phyloP scores from a whole-genome alignment of 2,329 filamentous ascomycete species.

The Helotiales sp. region DNA sequence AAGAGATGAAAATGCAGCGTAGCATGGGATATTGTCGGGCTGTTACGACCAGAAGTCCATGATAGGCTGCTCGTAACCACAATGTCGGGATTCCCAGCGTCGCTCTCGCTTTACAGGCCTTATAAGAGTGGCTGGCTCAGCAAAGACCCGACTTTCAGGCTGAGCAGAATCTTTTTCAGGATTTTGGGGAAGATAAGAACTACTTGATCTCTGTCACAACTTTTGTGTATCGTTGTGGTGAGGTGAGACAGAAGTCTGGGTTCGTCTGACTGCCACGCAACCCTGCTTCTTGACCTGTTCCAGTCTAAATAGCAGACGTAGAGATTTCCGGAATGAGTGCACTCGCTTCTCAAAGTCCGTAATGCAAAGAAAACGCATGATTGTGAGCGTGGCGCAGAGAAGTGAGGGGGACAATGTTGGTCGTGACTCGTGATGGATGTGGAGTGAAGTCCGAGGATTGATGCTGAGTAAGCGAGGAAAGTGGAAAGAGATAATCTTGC shows the following conservation, averaged over 20 bases:
- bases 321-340: background rate
- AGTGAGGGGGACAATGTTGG: too few relatives aligned
- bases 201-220: background rate
- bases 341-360: background rate
- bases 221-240: background rate
- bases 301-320: background rate
- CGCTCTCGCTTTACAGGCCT: background rate
- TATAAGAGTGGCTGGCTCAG: background rate
- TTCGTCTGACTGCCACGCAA: background rate
- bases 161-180: background rate
- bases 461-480: background rate
- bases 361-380: background rate
- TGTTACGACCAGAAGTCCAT: background rate
- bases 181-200: background rate
- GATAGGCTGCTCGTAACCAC: background rate
- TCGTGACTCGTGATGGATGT: background rate
- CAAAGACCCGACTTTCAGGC: background rate
- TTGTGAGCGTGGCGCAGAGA: too few relatives aligned
- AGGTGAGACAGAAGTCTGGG: background rate
- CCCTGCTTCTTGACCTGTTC: background rate
- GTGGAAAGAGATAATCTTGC: background rate
- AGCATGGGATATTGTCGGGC: background rate
- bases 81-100: background rate
- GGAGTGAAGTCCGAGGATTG: background rate
- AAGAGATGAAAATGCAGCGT: background rate